phyloP scores from a whole-genome alignment of 139 green algal genomes.

The Nannochloris sp. region DNA sequence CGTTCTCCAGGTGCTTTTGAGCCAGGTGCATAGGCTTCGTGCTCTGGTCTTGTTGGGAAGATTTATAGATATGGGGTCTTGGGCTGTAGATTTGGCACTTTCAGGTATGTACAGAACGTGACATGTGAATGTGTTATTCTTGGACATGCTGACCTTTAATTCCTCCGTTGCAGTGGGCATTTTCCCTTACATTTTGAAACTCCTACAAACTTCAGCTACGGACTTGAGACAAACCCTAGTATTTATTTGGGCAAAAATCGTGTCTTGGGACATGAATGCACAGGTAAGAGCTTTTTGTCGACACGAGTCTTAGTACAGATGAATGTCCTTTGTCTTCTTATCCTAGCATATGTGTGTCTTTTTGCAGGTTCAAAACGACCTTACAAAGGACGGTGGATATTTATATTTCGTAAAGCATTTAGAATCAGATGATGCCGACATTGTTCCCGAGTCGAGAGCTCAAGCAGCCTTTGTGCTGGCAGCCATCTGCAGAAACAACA shows the following conservation, averaged over 20 bases:
- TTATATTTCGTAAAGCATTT: constrained; percentile 96
- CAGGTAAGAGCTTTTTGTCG: constrained; percentile 40
- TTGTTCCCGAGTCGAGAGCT: constrained; percentile 28
- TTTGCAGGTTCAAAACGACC: constrained; percentile 55
- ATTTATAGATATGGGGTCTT: constrained; percentile 96
- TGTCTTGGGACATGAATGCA: constrained; percentile 81
- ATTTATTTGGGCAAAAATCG: constrained; percentile 99
- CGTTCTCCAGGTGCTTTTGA: constrained; percentile 95
- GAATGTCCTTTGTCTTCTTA: not conserved
- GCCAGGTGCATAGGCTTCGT: constrained; percentile 85
- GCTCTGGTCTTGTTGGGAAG: constrained; percentile 88
- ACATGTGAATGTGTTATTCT: not conserved
- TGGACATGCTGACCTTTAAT: not conserved
- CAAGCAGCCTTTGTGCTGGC: constrained; percentile 91
- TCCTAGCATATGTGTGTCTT: not conserved
- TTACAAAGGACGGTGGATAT: constrained; percentile 93
- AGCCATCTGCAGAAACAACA: constrained; percentile 75
- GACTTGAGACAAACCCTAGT: constrained; percentile 91
- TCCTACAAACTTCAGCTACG: constrained; percentile 91
- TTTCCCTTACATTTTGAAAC: constrained; percentile 99
- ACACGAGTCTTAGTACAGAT: too few species aligned
- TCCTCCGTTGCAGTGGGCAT: constrained; percentile 71
- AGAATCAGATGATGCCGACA: constrained; percentile 42
- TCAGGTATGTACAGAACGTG: constrained; percentile 13
- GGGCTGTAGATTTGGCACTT: constrained; percentile 94